These are phyloP conservation scores for Cucumis variabilis DNA, from an alignment of 331 rosid species.

Conservation along the genomic window DNA sequence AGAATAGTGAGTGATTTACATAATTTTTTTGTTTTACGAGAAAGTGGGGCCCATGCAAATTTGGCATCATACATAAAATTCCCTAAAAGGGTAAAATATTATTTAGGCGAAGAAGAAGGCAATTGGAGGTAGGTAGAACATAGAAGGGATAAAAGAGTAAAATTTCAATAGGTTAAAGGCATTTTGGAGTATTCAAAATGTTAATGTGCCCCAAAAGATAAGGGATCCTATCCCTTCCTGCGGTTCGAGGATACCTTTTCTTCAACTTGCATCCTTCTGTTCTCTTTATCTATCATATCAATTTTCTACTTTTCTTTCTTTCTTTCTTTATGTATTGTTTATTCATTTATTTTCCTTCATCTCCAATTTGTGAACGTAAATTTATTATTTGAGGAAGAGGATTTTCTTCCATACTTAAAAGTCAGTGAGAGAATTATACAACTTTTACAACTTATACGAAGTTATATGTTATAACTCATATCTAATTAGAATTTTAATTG, in stretches of 20 bases:
- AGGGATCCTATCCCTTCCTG: conserved; percentile 28
- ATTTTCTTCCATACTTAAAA: too few relatives aligned
- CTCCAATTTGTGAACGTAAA: too few relatives aligned
- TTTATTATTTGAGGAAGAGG: too few relatives aligned
- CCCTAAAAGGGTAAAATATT: background rate
- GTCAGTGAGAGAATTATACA: too few relatives aligned
- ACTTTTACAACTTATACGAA: too few relatives aligned
- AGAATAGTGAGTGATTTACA: too few relatives aligned
- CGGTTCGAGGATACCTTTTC: conserved; percentile 11
- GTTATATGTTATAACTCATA: too few relatives aligned
- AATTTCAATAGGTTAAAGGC: background rate
- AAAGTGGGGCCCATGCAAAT: background rate
- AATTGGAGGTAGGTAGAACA: background rate
- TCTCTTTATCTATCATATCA: background rate
- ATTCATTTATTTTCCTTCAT: too few relatives aligned
- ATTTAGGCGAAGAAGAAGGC: background rate
- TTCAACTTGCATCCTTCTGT: background rate
- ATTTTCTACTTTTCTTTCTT: too few relatives aligned
- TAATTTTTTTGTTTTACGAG: background rate
- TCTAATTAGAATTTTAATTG: too few relatives aligned
- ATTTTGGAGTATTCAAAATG: background rate
- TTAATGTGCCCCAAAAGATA: background rate
- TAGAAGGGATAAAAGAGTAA: background rate
- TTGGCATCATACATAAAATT: background rate
- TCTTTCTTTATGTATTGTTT: too few relatives aligned